Evolutionary conservation across 1,284 basidiomycete species (phyloP).

Genomic region (Pholiota adiposa): DNA sequence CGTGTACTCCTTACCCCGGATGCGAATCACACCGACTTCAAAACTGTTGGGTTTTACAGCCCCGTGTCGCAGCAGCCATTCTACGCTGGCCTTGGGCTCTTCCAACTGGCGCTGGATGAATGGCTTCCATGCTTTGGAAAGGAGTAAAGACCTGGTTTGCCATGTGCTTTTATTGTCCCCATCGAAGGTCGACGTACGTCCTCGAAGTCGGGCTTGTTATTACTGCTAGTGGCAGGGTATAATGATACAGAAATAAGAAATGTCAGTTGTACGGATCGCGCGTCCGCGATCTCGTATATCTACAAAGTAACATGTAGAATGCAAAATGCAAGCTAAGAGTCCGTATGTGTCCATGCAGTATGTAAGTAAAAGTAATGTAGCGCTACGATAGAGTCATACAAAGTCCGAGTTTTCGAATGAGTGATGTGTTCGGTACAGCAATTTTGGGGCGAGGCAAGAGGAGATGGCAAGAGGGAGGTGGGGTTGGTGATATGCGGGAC

Average conservation of each 20-base stretch:
- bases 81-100: slow-evolving; percentile 48
- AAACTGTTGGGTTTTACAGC: slow-evolving; percentile 54
- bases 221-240: background rate
- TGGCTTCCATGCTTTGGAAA: slow-evolving; percentile 49
- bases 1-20: slow-evolving; percentile 50
- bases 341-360: background rate
- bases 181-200: no score
- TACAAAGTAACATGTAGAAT: background rate
- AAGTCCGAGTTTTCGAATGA: background rate
- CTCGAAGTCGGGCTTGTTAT: no score
- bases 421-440: background rate
- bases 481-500: no score
- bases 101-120: slow-evolving; percentile 49
- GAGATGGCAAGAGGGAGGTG: background rate
- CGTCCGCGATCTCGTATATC: background rate
- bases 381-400: no score
- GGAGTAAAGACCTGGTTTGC: background rate
- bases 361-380: background rate
- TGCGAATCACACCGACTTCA: slow-evolving; percentile 50
- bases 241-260: background rate
- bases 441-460: background rate
- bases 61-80: slow-evolving; percentile 50
- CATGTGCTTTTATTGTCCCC: no score
- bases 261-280: background rate
- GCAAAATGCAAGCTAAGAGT: background rate